Conservation (phyloP, 371 early-diverging fungal genomes). For the Circinella umbellata region DNA sequence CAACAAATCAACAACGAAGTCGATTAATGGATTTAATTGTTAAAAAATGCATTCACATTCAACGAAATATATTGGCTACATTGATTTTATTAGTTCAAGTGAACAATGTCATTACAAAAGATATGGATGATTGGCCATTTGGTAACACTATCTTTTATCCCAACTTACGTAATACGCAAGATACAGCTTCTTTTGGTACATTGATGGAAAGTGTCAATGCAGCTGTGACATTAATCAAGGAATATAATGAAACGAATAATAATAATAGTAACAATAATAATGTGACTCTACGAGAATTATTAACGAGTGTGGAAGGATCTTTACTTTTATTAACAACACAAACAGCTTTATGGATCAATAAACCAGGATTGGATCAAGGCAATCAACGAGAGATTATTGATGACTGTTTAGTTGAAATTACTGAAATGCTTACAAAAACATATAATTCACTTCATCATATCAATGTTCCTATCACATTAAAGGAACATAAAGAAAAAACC, state of each 20-base stretch:
- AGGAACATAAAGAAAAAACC: slow-evolving; percentile 13
- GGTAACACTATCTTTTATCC: slow-evolving; percentile 40
- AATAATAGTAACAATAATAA: slow-evolving; percentile 7
- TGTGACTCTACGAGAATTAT: not conserved
- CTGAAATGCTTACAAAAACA: slow-evolving; percentile 24
- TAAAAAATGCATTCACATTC: slow-evolving; percentile 21
- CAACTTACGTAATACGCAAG: slow-evolving; percentile 19
- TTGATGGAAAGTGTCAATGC: slow-evolving; percentile 38
- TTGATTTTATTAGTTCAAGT: slow-evolving; percentile 32
- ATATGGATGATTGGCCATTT: slow-evolving; percentile 38
- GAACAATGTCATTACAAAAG: slow-evolving; percentile 20
- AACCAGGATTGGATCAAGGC: slow-evolving; percentile 33
- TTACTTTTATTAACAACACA: slow-evolving; percentile 36
- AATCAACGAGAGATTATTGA: slow-evolving; percentile 30
- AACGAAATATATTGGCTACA: slow-evolving; percentile 25
- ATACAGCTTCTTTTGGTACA: slow-evolving; percentile 37
- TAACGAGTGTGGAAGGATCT: slow-evolving; percentile 34
- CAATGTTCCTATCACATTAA: slow-evolving; percentile 2
- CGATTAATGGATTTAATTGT: slow-evolving; percentile 21
- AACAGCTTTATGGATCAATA: slow-evolving; percentile 36
- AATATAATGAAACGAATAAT: slow-evolving; percentile 20
- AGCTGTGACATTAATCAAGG: slow-evolving; percentile 25
- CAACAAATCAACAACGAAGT: slow-evolving; percentile 18
- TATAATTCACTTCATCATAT: slow-evolving; percentile 4
- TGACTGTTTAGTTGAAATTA: slow-evolving; percentile 34